Evolutionary conservation across 2,329 filamentous ascomycete species (phyloP), one percentile per base, ranked within the genome.

Genomic region (Colletotrichum higginsianum): DNA sequence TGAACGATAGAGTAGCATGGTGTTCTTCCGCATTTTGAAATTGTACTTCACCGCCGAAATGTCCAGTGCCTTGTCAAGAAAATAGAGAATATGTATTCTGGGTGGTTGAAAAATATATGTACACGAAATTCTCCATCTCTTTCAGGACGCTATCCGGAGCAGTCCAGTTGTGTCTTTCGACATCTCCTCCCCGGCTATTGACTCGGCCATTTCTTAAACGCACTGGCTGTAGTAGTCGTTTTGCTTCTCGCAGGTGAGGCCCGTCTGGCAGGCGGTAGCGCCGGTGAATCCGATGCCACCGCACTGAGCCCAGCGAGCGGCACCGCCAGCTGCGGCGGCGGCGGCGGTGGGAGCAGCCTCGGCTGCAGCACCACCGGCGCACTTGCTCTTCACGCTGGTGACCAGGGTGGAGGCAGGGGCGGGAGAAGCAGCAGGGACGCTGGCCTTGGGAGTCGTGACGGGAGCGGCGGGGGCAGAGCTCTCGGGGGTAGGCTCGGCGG

Each of bases 171-270:
- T 30, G 12, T 23, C 9, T 40, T 26, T 26, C 40, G 8, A 1
- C 15, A 3, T 11, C 7, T 9, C 26, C 8, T n/a, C 38, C 12
- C 4, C 30, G 21, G 5, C 11, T 4, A n/a, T 13, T 5, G 3
- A 13, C 23, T 7, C n/a, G 2, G n/a, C 23, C 2, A 12, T 18
- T 30, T 0, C 11, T 35, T 77, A 85, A 71, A 82, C 67, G 75
- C 84, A 85, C 76, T 86, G 83, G 26, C 65, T 81, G 77, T 85
- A 85, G 73, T 76, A 85, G 64, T 79, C 77, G 75, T 85, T 85
- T 66, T 78, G 46, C 69, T 78, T 79, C 53, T 74, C 77, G 78
- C 83, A 86, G 23, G 76, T 83, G 55, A 67, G 79, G 12, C 79
- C 79, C 23, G 76, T 73, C 30, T 72, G 77, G 75, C 84, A 85